phyloP scores from a whole-genome alignment of 805 yeast species.

The Candida adriatica region DNA sequence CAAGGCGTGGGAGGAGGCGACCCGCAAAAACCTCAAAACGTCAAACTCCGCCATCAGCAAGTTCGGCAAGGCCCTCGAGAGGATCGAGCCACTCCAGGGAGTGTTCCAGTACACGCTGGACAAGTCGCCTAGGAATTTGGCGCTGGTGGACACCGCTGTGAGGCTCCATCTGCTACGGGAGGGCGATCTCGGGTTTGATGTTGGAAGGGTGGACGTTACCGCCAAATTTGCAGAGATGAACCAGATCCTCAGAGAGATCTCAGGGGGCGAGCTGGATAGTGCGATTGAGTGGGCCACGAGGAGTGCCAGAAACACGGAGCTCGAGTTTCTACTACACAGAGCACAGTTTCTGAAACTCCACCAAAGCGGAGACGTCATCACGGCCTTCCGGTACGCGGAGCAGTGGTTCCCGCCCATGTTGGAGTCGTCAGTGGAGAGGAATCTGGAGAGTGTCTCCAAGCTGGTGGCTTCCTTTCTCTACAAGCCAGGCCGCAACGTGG shows the following conservation, averaged over 20 bases:
- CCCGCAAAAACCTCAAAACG: slow-evolving; percentile 23
- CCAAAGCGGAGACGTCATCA: slow-evolving; percentile 17
- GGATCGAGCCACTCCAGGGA: slow-evolving; percentile 27
- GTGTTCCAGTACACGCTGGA: slow-evolving; percentile 28
- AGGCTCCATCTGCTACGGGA: slow-evolving; percentile 40
- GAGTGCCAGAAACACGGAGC: slow-evolving; percentile 23
- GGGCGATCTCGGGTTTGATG: slow-evolving; percentile 33
- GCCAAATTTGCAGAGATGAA: slow-evolving; percentile 25
- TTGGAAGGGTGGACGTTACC: slow-evolving; percentile 19
- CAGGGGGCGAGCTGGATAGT: slow-evolving; percentile 30
- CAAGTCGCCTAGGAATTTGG: slow-evolving; percentile 15
- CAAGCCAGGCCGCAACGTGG: slow-evolving; percentile 15
- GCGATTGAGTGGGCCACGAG: slow-evolving; percentile 45
- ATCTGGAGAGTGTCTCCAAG: slow-evolving; percentile 35
- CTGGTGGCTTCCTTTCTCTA: slow-evolving; percentile 32
- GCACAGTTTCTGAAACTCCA: slow-evolving; percentile 32
- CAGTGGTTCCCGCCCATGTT: slow-evolving; percentile 34
- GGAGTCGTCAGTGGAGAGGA: slow-evolving; percentile 24
- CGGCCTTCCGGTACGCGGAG: slow-evolving; percentile 40
- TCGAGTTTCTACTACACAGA: slow-evolving; percentile 40
- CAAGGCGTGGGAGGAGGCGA: slow-evolving; percentile 25
- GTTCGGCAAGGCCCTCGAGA: slow-evolving; percentile 25
- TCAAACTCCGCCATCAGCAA: slow-evolving; percentile 21
- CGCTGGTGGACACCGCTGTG: slow-evolving; percentile 34
- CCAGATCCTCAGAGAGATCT: slow-evolving; percentile 30